Base-by-base conservation (phyloP, 768 basidiomycete species). In the Terana coerulea region DNA sequence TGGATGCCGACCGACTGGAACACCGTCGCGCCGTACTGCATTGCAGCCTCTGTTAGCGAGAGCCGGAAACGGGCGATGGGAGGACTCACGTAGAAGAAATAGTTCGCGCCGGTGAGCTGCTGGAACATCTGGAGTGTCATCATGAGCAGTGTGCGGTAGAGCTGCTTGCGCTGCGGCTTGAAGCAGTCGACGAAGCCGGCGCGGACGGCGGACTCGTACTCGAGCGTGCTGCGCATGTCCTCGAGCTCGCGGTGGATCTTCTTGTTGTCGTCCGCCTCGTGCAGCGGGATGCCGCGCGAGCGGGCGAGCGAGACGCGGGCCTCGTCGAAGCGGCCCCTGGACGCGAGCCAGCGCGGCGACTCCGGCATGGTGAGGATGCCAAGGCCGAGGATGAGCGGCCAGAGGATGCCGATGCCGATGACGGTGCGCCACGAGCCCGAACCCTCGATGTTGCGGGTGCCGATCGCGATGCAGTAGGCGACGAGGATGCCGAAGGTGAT, bases 361-460 rank as follows among this genome's bases (percentile, higher is more conserved):
- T 86, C 85, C 17, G 85, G 86, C 80, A 86, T 83, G 59, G 83
- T 81, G 5, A 82, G 57, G 58, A 88, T 87, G 25, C 84, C 84
- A 35, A 79, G 52, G n/a, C 72, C 72, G 19, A 88, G 76, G 36
- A 87, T 72, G 50, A 73, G 59, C 3, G 84, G 79, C 80, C 83
- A 88, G 34, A 83, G 61, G 53, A 86, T 68, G 33, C 82, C 77
- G 49, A 86, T 72, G 21, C 77, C 83, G 29, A 86, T 74, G 33
- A 84, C 74, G 12, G 74, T 77, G 35, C 80, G 78, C 86, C 86
- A 88, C 7, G 78, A 80, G 5, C 71, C 72, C 11, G 76, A 71
- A 31, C 70, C 53, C 35, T 37, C 36, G 44, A 52, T 36, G 26
- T 46, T 35, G 21, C 44, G 28, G 4, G 43, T 31, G 36, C 52